A percentile compares a stretch with the other conserved stretches of the same genome.
Evolutionary conservation across 2,329 filamentous ascomycete species (phyloP).

Genomic region (Bisporella sp.): DNA sequence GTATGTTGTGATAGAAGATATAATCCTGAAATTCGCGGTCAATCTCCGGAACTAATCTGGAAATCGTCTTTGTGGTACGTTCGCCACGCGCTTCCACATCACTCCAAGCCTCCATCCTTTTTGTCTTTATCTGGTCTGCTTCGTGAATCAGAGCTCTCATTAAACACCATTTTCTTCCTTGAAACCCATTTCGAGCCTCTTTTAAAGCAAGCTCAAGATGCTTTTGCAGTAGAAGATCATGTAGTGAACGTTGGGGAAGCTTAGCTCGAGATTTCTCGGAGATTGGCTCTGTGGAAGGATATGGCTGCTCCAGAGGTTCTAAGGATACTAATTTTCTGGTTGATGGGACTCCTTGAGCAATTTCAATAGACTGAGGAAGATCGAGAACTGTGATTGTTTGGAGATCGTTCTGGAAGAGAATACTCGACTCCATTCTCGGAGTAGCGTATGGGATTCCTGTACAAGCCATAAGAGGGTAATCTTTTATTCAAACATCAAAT

Average conservation of each 20-base stretch:
- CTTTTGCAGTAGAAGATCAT: conserved; percentile 22
- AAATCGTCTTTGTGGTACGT: too few species aligned
- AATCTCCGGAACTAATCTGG: too few species aligned
- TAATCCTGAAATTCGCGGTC: too few species aligned
- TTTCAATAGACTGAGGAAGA: conserved; percentile 62
- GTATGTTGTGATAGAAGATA: too few species aligned
- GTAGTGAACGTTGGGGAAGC: conserved; percentile 9
- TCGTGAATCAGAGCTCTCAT: background rate
- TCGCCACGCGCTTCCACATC: too few species aligned
- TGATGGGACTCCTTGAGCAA: conserved; percentile 42
- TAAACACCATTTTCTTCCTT: conserved; percentile 17
- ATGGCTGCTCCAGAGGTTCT: conserved; percentile 33
- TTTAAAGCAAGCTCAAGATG: conserved; percentile 21
- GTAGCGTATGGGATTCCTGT: too few species aligned
- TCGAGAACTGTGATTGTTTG: conserved; percentile 54
- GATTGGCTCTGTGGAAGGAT: conserved; percentile 47
- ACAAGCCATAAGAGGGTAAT: too few species aligned
- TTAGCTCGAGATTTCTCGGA: conserved; percentile 28
- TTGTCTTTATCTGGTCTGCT: background rate
- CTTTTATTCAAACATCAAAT: too few species aligned
- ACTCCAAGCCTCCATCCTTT: too few species aligned
- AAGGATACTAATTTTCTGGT: conserved; percentile 30
- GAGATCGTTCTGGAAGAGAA: conserved; percentile 47
- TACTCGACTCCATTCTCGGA: conserved; percentile 14
- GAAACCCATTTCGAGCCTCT: conserved; percentile 14